Conservation (phyloP, 352 stramenopile species). For the Phytophthora colocasiae region DNA sequence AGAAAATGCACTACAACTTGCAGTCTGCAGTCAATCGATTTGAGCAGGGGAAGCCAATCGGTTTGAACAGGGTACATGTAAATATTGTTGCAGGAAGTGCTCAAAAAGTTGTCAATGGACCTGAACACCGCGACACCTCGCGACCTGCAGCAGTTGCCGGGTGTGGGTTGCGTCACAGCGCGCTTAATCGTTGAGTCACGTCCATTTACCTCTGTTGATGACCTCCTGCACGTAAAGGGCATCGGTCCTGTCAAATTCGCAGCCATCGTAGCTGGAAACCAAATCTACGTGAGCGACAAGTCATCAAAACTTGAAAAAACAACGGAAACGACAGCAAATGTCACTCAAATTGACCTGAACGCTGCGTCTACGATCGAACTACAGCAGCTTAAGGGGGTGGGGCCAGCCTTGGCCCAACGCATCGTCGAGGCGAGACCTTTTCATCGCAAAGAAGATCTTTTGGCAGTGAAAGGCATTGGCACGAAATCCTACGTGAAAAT, state of each 20-base stretch:
- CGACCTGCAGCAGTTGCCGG: slow-evolving; percentile 49
- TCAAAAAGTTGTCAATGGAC: slow-evolving; percentile 42
- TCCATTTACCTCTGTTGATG: slow-evolving; percentile 47
- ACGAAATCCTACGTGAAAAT: slow-evolving; percentile 52
- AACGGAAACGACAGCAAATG: slow-evolving; percentile 9
- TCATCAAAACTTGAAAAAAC: slow-evolving; percentile 1
- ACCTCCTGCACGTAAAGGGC: slow-evolving; percentile 51
- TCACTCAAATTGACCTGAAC: slow-evolving; percentile 56
- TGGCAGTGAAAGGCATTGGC: slow-evolving; percentile 58
- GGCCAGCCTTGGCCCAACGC: slow-evolving; percentile 40
- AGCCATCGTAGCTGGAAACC: slow-evolving; percentile 28
- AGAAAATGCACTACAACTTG: too few relatives aligned
- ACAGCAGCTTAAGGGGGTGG: slow-evolving; percentile 48
- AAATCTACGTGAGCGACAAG: slow-evolving; percentile 34
- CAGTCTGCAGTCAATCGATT: too few relatives aligned
- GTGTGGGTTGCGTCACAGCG: slow-evolving; percentile 50
- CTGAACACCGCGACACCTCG: slow-evolving; percentile 36
- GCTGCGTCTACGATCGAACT: slow-evolving; percentile 47
- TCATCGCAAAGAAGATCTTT: slow-evolving; percentile 51
- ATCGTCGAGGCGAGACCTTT: slow-evolving; percentile 64
- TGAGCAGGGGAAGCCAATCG: too few relatives aligned
- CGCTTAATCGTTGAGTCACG: slow-evolving; percentile 50
- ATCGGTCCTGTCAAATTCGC: slow-evolving; percentile 51
- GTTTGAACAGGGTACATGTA: too few relatives aligned
- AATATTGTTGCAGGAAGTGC: slow-evolving; percentile 34